Conservation (phyloP, 1,284 basidiomycete species). For the Taiwanofungus camphoratus region DNA sequence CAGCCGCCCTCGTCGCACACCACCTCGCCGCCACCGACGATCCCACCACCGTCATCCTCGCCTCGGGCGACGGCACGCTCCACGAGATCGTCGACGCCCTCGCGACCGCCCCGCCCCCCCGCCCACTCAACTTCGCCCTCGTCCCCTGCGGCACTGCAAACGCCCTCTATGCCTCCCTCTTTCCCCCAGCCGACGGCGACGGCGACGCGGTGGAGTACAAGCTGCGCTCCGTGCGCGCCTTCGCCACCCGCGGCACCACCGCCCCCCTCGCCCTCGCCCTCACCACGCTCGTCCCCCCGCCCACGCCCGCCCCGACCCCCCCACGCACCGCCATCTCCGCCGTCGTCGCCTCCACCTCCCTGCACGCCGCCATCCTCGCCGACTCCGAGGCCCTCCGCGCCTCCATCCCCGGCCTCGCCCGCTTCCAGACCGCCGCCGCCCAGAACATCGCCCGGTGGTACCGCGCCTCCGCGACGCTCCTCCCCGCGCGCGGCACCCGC, state of each 20-base stretch:
- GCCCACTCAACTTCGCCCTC: conserved; percentile 40
- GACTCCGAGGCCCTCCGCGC: conserved; percentile 75
- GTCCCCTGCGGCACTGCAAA: conserved; percentile 92
- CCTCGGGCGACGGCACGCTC: conserved; percentile 88
- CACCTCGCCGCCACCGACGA: conserved; percentile 30
- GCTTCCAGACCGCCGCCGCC: conserved; percentile 82
- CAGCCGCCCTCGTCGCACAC: conserved; percentile 45
- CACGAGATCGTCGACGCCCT: conserved; percentile 77
- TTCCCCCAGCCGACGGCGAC: conserved; percentile 32
- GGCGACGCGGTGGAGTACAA: conserved; percentile 34
- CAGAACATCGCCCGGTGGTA: conserved; percentile 76
- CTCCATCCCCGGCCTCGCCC: conserved; percentile 69
- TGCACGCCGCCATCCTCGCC: conserved; percentile 86
- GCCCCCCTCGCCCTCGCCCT: conserved; percentile 54
- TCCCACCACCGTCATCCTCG: conserved; percentile 49
- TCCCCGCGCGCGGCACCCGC: conserved; percentile 34
- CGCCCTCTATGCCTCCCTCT: conserved; percentile 75
- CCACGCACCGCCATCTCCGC: conserved; percentile 37
- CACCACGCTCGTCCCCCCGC: conserved; percentile 40
- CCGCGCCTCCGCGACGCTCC: conserved; percentile 51
- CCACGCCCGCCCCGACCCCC: conserved; percentile 17
- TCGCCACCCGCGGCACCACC: conserved; percentile 32
- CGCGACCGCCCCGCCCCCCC: conserved; percentile 24
- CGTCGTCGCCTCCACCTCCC: conserved; percentile 70
- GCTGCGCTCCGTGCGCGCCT: conserved; percentile 50